Conservation (phyloP, 306 rosid species). For the Casuarina equisetifolia region DNA sequence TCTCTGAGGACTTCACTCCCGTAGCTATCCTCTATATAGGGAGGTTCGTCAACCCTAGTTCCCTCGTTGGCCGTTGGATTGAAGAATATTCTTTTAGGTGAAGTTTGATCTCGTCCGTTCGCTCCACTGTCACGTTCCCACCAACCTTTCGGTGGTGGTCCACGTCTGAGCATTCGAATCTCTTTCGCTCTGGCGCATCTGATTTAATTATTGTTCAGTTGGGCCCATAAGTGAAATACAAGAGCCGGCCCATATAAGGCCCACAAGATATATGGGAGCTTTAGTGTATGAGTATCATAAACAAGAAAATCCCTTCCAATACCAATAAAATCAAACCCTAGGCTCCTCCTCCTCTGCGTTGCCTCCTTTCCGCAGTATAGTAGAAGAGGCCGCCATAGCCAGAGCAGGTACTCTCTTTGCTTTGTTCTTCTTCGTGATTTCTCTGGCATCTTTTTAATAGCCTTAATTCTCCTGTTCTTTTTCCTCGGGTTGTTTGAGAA, state of each 20-base stretch:
- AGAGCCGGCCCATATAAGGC: too few species aligned
- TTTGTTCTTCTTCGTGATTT: background rate
- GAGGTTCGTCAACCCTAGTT: background rate
- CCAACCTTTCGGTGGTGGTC: background rate
- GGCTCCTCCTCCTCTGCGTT: background rate
- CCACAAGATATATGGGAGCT: too few species aligned
- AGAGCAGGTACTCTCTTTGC: slow-evolving; percentile 6
- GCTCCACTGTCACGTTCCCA: background rate
- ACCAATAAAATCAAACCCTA: background rate
- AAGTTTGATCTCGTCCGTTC: slow-evolving; percentile 5
- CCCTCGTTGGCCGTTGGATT: slow-evolving; percentile 13
- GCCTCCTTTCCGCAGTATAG: background rate
- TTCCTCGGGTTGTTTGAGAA: background rate
- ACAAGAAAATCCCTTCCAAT: background rate
- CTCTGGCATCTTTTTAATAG: background rate
- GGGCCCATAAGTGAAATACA: too few species aligned
- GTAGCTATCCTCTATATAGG: background rate
- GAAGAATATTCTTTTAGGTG: background rate
- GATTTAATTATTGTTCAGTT: too few species aligned
- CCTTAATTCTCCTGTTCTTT: background rate
- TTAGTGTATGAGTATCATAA: too few species aligned
- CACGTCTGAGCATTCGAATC: background rate
- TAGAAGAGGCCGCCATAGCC: background rate
- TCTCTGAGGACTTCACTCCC: background rate
- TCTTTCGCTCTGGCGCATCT: background rate